Evolutionary conservation across 2,329 filamentous ascomycete genomes (phyloP).

Genomic region (Hysterium pulicare): DNA sequence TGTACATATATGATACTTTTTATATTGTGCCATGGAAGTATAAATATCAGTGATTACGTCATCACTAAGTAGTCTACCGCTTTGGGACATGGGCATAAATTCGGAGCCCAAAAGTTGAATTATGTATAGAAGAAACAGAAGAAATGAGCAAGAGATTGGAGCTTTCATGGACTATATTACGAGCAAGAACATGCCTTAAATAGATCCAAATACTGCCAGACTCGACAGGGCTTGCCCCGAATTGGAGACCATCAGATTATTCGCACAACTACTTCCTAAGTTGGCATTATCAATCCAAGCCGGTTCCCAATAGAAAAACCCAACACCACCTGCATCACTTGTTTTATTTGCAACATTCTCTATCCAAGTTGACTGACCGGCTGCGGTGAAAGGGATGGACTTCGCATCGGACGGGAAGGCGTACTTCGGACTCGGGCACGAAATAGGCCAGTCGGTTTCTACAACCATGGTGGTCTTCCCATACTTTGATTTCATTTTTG

Average conservation of each 20-base stretch:
- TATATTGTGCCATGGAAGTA: too few relatives aligned
- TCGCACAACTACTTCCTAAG: conserved; percentile 49
- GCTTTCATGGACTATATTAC: too few relatives aligned
- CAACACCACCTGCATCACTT: conserved; percentile 53
- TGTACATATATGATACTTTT: too few relatives aligned
- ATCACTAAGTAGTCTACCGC: too few relatives aligned
- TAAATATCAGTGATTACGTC: too few relatives aligned
- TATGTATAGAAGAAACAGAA: too few relatives aligned
- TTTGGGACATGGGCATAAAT: too few relatives aligned
- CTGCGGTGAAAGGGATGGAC: conserved; percentile 59
- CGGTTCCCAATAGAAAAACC: conserved; percentile 72
- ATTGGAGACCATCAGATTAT: conserved; percentile 1
- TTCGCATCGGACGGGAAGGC: conserved; percentile 59
- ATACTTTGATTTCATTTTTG: conserved; percentile 59
- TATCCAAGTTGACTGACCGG: conserved; percentile 62
- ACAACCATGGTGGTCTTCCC: conserved; percentile 66
- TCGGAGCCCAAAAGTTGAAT: too few relatives aligned
- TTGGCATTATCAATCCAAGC: conserved; percentile 65
- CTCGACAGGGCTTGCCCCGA: neutral
- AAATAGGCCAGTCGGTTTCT: conserved; percentile 67
- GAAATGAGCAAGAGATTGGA: too few relatives aligned
- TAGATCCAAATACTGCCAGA: neutral
- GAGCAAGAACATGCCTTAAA: too few relatives aligned
- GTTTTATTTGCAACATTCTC: conserved; percentile 58
- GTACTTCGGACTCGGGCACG: conserved; percentile 57